Evolutionary conservation across 352 stramenopile species (phyloP).

Genomic region (Phytophthora megakarya): DNA sequence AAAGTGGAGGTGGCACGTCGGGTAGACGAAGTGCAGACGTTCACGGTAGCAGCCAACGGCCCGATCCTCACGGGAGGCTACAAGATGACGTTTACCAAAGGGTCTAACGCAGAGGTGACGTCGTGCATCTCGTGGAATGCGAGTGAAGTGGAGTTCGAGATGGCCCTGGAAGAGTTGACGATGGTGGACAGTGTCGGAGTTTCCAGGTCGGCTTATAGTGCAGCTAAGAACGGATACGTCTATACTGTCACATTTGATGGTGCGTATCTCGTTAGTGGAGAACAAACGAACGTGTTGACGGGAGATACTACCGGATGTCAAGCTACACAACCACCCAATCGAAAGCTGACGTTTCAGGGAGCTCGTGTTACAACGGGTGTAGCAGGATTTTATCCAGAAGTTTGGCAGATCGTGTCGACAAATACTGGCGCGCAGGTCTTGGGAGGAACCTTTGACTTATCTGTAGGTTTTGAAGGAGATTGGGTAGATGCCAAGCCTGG

Average conservation of each 20-base stretch:
- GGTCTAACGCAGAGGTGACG: conserved; percentile 35
- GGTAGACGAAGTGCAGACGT: conserved; percentile 74
- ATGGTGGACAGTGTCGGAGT: conserved; percentile 74
- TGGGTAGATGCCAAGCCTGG: conserved; percentile 38
- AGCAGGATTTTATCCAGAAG: conserved; percentile 56
- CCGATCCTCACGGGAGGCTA: conserved; percentile 59
- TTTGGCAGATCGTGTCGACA: conserved; percentile 67
- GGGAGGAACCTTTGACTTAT: conserved; percentile 72
- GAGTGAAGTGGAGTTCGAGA: conserved; percentile 64
- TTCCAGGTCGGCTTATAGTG: conserved; percentile 50
- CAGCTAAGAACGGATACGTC: conserved; percentile 60
- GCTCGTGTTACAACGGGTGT: conserved; percentile 46
- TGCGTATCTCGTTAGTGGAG: conserved; percentile 58
- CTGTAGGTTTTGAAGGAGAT: conserved; percentile 67
- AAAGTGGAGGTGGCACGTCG: conserved; percentile 76
- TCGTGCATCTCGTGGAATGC: conserved; percentile 77
- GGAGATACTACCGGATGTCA: conserved; percentile 48
- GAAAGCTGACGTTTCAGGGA: conserved; percentile 53
- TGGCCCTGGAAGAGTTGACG: conserved; percentile 66
- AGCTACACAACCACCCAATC: conserved; percentile 47
- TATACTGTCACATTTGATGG: conserved; percentile 80
- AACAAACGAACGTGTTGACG: conserved; percentile 56
- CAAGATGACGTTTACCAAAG: conserved; percentile 61
- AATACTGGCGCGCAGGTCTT: conserved; percentile 43
- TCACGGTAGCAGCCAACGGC: conserved; percentile 62